A percentile compares a stretch with the other conserved stretches of the same genome.
These are phyloP conservation scores for Aspergillus niger DNA, from an alignment of 2,329 filamentous ascomycete species.

Conservation along the genomic window DNA sequence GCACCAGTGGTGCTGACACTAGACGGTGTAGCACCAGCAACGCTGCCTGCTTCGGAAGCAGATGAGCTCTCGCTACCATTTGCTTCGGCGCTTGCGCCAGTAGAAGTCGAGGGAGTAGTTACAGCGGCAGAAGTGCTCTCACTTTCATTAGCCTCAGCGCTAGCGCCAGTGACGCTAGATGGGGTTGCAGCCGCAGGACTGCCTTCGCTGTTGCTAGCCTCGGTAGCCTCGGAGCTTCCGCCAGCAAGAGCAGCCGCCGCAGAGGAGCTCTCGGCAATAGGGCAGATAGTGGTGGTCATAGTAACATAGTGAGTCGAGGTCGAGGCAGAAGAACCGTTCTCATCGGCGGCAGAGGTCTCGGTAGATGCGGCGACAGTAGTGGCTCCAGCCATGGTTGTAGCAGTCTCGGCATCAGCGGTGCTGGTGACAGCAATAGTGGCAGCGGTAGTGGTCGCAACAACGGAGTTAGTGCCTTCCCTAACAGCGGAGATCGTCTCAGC, in stretches of 20 bases:
- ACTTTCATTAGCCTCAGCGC: background rate
- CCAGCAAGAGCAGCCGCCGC: background rate
- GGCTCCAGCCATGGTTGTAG: background rate
- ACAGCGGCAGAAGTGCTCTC: background rate
- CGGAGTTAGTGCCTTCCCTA: slow-evolving; percentile 1
- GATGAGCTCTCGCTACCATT: background rate
- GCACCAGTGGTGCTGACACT: background rate
- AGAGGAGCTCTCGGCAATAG: slow-evolving; percentile 9
- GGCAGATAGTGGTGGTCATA: slow-evolving; percentile 24
- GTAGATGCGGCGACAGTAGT: slow-evolving; percentile 2
- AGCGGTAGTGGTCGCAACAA: slow-evolving; percentile 2
- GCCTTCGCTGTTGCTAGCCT: background rate
- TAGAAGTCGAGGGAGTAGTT: background rate
- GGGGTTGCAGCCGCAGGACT: background rate
- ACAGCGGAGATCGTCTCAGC: slow-evolving; percentile 8
- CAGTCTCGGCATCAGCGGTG: slow-evolving; percentile 1
- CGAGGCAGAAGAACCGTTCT: slow-evolving; percentile 3
- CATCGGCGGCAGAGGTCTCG: background rate
- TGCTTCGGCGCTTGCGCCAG: background rate
- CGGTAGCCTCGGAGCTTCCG: background rate
- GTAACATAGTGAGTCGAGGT: slow-evolving; percentile 16
- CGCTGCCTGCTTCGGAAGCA: background rate
- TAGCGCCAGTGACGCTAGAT: background rate
- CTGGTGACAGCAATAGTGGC: background rate
- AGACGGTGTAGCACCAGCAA: background rate